These are phyloP conservation scores for Sporothrix variecibatus DNA, from an alignment of 2,329 filamentous ascomycete genomes.

Conservation along the genomic window DNA sequence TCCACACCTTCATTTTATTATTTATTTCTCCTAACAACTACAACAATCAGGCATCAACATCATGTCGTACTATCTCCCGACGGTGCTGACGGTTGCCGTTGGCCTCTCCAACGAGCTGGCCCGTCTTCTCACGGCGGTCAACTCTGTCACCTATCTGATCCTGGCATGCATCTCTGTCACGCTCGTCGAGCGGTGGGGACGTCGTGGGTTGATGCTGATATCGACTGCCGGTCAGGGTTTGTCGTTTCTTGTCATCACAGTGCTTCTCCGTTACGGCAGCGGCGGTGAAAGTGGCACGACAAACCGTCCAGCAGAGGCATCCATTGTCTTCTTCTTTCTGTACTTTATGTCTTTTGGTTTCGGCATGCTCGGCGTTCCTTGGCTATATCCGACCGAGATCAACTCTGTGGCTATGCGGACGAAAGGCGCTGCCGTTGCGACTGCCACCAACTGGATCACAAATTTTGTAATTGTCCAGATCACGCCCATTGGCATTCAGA, in stretches of 20 bases:
- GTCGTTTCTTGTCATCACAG: neutral
- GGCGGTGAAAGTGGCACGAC: neutral
- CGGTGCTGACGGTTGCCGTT: neutral
- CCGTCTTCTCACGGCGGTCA: neutral
- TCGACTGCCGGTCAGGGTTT: neutral
- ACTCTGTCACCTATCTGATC: neutral
- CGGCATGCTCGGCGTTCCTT: neutral
- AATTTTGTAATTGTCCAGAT: constrained; percentile 47
- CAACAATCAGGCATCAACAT: neutral
- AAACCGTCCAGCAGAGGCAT: neutral
- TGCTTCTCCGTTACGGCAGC: neutral
- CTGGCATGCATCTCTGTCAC: neutral
- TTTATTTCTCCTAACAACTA: neutral
- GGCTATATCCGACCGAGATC: constrained; percentile 35
- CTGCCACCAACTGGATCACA: constrained; percentile 40
- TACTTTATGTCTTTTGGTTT: neutral
- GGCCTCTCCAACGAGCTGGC: neutral
- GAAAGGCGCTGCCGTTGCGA: constrained; percentile 42
- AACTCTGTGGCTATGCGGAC: constrained; percentile 38
- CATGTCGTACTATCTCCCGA: neutral
- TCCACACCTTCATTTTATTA: neutral
- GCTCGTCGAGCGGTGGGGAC: neutral
- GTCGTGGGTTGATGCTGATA: neutral
- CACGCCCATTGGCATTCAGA: constrained; percentile 43
- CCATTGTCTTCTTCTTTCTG: neutral